phyloP scores from a whole-genome alignment of 768 basidiomycete species.

The Suillus luteus region DNA sequence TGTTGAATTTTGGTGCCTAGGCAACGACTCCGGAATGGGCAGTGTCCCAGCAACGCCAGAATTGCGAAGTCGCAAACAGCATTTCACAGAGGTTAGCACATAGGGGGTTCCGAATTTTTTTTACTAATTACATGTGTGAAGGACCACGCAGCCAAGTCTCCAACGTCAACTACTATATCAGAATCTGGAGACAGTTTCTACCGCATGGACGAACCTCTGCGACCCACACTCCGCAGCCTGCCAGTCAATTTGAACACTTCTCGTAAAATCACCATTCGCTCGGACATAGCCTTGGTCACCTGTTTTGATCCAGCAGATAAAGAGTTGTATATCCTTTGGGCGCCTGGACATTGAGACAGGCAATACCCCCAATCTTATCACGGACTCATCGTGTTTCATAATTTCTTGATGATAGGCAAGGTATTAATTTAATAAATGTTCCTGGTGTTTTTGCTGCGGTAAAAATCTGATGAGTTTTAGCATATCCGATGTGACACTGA shows the following conservation, averaged over 20 bases:
- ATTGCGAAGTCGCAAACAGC: slow-evolving; percentile 17
- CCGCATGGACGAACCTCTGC: slow-evolving; percentile 19
- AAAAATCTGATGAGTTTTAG: not conserved
- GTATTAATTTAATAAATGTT: not conserved
- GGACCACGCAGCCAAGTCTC: slow-evolving; percentile 24
- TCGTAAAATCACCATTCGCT: slow-evolving; percentile 51
- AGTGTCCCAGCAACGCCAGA: slow-evolving; percentile 18
- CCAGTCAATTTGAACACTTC: slow-evolving; percentile 28
- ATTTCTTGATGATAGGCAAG: no score
- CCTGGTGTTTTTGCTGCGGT: not conserved
- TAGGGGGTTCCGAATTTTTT: not conserved
- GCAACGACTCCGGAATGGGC: slow-evolving; percentile 3
- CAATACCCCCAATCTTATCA: not conserved
- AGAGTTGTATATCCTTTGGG: slow-evolving; percentile 81
- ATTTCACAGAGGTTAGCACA: slow-evolving; percentile 19
- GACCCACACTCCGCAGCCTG: slow-evolving; percentile 18
- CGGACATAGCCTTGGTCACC: slow-evolving; percentile 67
- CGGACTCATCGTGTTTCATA: not conserved
- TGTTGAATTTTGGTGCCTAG: slow-evolving; percentile 12
- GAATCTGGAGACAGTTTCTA: slow-evolving; percentile 28
- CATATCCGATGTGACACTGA: not conserved
- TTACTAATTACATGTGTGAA: not conserved
- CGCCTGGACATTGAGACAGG: slow-evolving; percentile 34
- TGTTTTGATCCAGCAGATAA: slow-evolving; percentile 77
- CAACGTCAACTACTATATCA: slow-evolving; percentile 36